phyloP scores from a whole-genome alignment of 495 filamentous ascomycete genomes.

The Apiosordaria backusii region DNA sequence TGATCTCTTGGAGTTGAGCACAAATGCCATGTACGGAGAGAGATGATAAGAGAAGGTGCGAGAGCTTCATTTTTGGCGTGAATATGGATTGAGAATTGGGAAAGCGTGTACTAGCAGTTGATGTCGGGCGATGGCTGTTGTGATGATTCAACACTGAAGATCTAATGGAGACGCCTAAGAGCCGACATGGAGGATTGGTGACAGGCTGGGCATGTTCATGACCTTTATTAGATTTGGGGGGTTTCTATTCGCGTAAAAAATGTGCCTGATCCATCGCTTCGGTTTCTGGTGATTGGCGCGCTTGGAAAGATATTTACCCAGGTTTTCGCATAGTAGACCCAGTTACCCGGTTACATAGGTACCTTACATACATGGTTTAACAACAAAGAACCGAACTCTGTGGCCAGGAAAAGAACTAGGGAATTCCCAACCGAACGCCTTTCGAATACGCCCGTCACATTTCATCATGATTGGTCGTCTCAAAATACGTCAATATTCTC shows the following conservation, averaged over 20 bases:
- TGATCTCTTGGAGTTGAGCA: constrained; percentile 34
- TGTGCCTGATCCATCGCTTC: not conserved
- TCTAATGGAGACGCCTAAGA: not conserved
- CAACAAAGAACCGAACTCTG: no score
- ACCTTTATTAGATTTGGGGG: not conserved
- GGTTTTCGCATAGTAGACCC: not conserved
- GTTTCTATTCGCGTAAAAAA: not conserved
- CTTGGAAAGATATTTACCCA: constrained; percentile 3
- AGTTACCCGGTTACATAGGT: not conserved
- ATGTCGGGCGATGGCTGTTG: not conserved
- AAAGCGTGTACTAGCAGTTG: not conserved
- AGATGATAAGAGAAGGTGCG: constrained; percentile 22
- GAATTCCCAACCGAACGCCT: no score
- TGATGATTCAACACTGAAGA: not conserved
- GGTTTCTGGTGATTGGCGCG: not conserved
- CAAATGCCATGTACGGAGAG: constrained; percentile 17
- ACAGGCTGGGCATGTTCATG: not conserved
- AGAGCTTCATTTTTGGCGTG: constrained; percentile 28
- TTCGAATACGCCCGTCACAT: no score
- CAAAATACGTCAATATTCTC: no score
- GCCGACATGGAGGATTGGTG: not conserved
- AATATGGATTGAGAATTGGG: not conserved
- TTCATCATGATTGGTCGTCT: no score
- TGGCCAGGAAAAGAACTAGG: no score
- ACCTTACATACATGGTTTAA: not conserved